phyloP scores from a whole-genome alignment of 225 moss, liverwort and hornwort species.

The Asterella californica region DNA sequence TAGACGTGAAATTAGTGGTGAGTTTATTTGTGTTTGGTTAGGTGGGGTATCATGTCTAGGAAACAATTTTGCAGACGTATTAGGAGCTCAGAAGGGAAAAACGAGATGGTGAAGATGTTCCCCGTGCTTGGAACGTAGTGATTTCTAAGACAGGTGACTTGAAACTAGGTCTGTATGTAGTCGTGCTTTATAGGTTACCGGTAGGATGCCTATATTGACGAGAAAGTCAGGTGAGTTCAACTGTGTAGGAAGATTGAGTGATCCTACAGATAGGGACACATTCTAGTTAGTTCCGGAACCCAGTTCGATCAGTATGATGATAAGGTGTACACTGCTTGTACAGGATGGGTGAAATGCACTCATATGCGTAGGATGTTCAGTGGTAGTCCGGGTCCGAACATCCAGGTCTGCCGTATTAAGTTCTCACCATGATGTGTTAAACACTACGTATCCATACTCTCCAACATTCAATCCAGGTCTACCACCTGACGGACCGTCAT shows the following conservation, averaged over 20 bases:
- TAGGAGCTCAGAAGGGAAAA: neutral
- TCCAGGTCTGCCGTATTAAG: neutral
- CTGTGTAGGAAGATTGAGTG: neutral
- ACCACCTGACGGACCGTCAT: neutral
- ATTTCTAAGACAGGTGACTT: neutral
- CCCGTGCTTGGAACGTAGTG: constrained; percentile 4
- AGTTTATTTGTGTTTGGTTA: constrained; percentile 10
- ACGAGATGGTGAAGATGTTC: neutral
- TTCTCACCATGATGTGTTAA: neutral
- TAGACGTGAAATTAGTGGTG: constrained; percentile 3
- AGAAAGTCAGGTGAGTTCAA: neutral
- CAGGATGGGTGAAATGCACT: constrained; percentile 3
- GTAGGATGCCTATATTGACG: neutral
- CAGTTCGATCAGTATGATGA: neutral
- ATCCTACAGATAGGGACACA: neutral
- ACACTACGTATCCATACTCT: neutral
- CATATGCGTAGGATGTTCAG: neutral
- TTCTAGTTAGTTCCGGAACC: neutral
- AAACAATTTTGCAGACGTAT: constrained; percentile 8
- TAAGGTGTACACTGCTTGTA: neutral
- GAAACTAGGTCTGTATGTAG: constrained; percentile 8
- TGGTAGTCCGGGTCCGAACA: neutral
- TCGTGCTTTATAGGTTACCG: neutral
- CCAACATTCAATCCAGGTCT: neutral
- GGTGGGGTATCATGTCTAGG: neutral